phyloP scores from a whole-genome alignment of 2,329 filamentous ascomycete species.

The Cladophialophora bantiana region DNA sequence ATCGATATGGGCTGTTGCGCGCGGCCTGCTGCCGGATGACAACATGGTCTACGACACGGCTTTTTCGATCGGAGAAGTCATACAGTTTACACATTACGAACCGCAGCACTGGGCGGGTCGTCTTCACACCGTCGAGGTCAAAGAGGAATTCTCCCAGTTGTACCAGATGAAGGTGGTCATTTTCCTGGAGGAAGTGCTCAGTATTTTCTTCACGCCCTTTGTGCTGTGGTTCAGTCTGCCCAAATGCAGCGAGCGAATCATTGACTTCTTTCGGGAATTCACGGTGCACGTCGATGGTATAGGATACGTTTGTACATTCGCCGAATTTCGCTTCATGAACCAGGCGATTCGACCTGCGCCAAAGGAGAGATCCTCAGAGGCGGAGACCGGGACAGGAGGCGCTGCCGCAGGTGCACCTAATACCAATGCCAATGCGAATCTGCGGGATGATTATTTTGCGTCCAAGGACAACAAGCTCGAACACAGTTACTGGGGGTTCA shows the following conservation, averaged over 20 bases:
- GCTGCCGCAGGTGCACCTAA: conserved; percentile 50
- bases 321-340: conserved; percentile 95
- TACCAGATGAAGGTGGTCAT: conserved; percentile 94
- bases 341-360: conserved; percentile 57
- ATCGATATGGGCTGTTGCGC: conserved; percentile 80
- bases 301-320: conserved; percentile 95
- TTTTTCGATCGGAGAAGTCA: conserved; percentile 84
- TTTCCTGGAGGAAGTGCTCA: conserved; percentile 89
- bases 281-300: conserved; percentile 96
- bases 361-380: conserved; percentile 44
- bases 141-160: conserved; percentile 84
- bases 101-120: conserved; percentile 87
- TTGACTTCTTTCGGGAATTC: conserved; percentile 98
- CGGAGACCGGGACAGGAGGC: conserved; percentile 12
- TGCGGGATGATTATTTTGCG: conserved; percentile 90
- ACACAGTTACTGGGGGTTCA: conserved; percentile 93
- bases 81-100: conserved; percentile 90
- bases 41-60: conserved; percentile 90
- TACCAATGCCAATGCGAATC: conserved; percentile 15
- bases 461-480: conserved; percentile 98
- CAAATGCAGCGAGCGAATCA: conserved; percentile 86
- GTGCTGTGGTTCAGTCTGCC: conserved; percentile 86
- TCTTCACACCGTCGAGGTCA: conserved; percentile 93
- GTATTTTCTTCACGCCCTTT: conserved; percentile 90
- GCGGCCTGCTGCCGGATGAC: conserved; percentile 85